These are phyloP conservation scores for Podaxis sp. DNA, from an alignment of 768 basidiomycete species.

Conservation along the genomic window DNA sequence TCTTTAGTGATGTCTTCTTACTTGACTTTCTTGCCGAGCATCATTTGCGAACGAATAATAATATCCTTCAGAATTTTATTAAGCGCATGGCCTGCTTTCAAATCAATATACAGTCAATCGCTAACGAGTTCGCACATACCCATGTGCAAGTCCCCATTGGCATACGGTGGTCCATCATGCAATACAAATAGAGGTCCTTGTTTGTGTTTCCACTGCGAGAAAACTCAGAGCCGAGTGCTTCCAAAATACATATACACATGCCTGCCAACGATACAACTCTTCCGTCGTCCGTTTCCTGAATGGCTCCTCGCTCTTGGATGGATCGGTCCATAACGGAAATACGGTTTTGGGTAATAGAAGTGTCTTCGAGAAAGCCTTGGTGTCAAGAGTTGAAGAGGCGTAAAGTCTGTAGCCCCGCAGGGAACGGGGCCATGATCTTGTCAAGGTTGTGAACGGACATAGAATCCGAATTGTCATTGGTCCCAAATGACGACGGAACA, in stretches of 20 bases:
- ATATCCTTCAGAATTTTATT: constrained; percentile 98
- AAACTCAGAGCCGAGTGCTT: not conserved
- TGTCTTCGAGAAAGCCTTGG: constrained; percentile 50
- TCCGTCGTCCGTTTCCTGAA: constrained; percentile 66
- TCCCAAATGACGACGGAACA: not conserved
- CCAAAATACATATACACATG: constrained; percentile 27
- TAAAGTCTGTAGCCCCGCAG: not conserved
- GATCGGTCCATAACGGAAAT: constrained; percentile 73
- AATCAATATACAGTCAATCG: not conserved
- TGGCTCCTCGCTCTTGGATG: constrained; percentile 55
- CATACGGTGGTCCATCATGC: constrained; percentile 97
- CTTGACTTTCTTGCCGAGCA: constrained; percentile 78
- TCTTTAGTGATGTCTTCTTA: constrained; percentile 34
- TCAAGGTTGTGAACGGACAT: constrained; percentile 4
- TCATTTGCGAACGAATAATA: constrained; percentile 85
- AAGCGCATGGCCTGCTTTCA: constrained; percentile 77
- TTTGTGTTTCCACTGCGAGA: constrained; percentile 57
- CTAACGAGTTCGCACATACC: constrained; percentile 45
- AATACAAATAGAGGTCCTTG: constrained; percentile 75
- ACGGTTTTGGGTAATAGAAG: constrained; percentile 79
- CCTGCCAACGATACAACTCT: constrained; percentile 79
- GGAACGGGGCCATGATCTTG: not conserved
- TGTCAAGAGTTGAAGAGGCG: constrained; percentile 21
- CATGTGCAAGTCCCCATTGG: constrained; percentile 94
- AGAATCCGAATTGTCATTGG: constrained; percentile 11